These are phyloP conservation scores for Hordeum vulgare DNA, from an alignment of 176 grass and related monocot genomes.

Conservation along the genomic window MorexV3_pseudomolecules_assembly NC_058518.1:336958885-336959384, in stretches of 20 bases:
- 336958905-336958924: too few species aligned
- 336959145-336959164: too few species aligned
- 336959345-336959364: background rate
- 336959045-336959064: too few species aligned
- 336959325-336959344: background rate
- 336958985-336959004: background rate
- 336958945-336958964: too few species aligned
- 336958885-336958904: too few species aligned
- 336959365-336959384: conserved; percentile 46
- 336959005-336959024: background rate
- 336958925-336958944: too few species aligned
- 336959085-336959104: too few species aligned
- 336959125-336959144: too few species aligned
- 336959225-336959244: background rate
- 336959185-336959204: background rate
- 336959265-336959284: background rate
- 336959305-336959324: conserved; percentile 2
- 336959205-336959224: background rate
- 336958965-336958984: too few species aligned
- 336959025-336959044: too few species aligned
- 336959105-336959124: too few species aligned
- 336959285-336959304: conserved; percentile 10
- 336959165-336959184: background rate
- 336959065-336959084: too few species aligned
- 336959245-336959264: background rate